Evolutionary conservation across 2,329 filamentous ascomycete species (phyloP).

Genomic region (Didymella arachidicola): DNA sequence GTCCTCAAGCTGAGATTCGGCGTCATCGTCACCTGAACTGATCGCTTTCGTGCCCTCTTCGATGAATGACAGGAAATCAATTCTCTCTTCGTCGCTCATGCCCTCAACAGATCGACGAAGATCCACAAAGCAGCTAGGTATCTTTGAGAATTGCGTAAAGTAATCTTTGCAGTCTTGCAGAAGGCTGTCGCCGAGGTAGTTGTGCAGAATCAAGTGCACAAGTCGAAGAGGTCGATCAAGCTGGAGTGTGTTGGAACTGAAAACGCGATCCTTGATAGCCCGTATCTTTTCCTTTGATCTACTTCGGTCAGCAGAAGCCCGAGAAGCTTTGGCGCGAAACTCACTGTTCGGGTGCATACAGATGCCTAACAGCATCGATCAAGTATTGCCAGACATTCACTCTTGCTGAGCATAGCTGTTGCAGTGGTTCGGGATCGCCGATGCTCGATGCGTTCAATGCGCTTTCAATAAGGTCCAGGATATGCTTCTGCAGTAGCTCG

Average conservation of each 20-base stretch:
- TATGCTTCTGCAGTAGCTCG: conserved; percentile 30
- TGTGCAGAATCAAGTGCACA: conserved; percentile 26
- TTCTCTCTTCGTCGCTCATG: conserved; percentile 23
- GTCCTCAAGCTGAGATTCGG: conserved; percentile 12
- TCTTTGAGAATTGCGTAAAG: conserved; percentile 30
- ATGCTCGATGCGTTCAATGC: conserved; percentile 5
- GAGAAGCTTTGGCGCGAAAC: neutral
- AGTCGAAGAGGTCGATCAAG: conserved; percentile 29
- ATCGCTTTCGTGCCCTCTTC: conserved; percentile 8
- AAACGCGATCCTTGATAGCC: conserved; percentile 22
- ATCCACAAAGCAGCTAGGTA: conserved; percentile 41
- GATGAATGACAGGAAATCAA: conserved; percentile 29
- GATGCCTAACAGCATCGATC: conserved; percentile 24
- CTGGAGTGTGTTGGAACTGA: conserved; percentile 18
- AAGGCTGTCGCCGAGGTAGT: conserved; percentile 18
- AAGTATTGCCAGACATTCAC: conserved; percentile 33
- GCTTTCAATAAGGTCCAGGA: conserved; percentile 25
- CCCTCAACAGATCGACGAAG: conserved; percentile 34
- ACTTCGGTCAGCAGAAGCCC: neutral
- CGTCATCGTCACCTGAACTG: neutral
- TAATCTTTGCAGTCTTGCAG: conserved; percentile 33
- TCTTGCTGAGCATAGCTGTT: conserved; percentile 28
- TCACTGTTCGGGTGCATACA: conserved; percentile 22
- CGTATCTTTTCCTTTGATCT: conserved; percentile 20
- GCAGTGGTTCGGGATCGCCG: conserved; percentile 15